A percentile compares a stretch with the other conserved stretches of the same genome.
Evolutionary conservation across 148 eudicot genomes (phyloP).

Genomic region (Chenopodium suecicum): DNA sequence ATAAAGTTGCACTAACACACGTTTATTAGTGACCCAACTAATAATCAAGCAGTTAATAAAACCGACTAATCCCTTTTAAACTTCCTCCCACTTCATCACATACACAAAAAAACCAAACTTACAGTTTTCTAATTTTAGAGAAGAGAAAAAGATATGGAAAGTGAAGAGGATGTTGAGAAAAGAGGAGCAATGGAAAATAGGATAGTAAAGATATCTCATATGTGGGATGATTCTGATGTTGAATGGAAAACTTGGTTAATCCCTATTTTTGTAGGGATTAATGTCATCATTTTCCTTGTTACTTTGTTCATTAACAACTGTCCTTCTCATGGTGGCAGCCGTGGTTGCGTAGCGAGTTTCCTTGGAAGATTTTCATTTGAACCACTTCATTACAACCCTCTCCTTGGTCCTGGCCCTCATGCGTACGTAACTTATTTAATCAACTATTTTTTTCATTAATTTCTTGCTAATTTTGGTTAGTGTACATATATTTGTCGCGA

Average conservation of each 20-base stretch:
- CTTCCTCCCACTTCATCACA: neutral
- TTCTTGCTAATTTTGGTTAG: neutral
- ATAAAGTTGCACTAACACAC: neutral
- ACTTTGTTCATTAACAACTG: constrained; percentile 64
- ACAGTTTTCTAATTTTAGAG: neutral
- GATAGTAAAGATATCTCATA: neutral
- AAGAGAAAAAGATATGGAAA: neutral
- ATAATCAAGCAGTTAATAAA: constrained; percentile 6
- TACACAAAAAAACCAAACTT: neutral
- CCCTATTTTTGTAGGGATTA: constrained; percentile 50
- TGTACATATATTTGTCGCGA: too few relatives aligned
- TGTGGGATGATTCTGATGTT: constrained; percentile 27
- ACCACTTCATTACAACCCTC: constrained; percentile 53
- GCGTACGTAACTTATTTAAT: constrained; percentile 34
- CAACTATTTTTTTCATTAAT: neutral
- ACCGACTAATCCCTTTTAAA: neutral
- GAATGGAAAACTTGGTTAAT: constrained; percentile 70
- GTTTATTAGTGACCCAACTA: neutral
- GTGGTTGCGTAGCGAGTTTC: constrained; percentile 48
- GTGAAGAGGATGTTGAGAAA: constrained; percentile 11
- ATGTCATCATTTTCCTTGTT: constrained; percentile 51
- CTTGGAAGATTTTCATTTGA: constrained; percentile 72
- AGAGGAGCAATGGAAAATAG: neutral
- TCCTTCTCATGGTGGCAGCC: constrained; percentile 28
- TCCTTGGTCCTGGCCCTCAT: constrained; percentile 61